phyloP scores from a whole-genome alignment of 495 filamentous ascomycete genomes.

The Pseudomonodictys pantanalensis region DNA sequence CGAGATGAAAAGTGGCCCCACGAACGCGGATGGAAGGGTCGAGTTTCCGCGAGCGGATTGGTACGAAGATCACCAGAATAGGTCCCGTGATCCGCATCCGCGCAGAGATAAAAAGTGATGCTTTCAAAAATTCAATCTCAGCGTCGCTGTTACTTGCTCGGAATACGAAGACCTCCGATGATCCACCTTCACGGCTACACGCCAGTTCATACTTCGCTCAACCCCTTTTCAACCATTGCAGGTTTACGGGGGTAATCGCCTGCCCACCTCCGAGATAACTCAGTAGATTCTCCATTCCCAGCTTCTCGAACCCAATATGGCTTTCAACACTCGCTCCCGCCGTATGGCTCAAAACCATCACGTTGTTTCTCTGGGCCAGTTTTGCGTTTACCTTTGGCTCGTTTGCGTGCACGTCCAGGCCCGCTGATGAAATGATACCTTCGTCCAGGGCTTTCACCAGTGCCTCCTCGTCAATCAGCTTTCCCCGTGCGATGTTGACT shows the following conservation, averaged over 20 bases:
- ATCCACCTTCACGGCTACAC: no score
- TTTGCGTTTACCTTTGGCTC: conserved; percentile 54
- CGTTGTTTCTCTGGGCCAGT: conserved; percentile 51
- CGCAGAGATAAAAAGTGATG: no score
- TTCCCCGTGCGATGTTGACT: conserved; percentile 71
- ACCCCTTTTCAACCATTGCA: conserved; percentile 40
- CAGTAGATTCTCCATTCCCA: conserved; percentile 71
- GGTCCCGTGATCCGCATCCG: no score
- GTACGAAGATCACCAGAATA: no score
- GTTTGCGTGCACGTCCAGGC: conserved; percentile 65
- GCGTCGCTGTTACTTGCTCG: no score
- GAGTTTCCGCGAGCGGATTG: no score
- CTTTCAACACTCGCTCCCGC: conserved; percentile 71
- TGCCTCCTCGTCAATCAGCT: conserved; percentile 67
- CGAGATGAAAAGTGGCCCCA: no score
- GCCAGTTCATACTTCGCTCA: no score
- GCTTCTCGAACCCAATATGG: conserved; percentile 67
- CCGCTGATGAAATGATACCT: conserved; percentile 53
- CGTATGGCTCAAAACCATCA: conserved; percentile 67
- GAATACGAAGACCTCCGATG: no score
- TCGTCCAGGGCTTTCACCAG: conserved; percentile 60
- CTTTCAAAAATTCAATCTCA: no score
- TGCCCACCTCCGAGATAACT: conserved; percentile 52
- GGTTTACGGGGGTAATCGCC: conserved; percentile 65
- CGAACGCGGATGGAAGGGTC: no score